Base-by-base conservation (phyloP, 1,284 basidiomycete species). In the Cutaneotrichosporon daszewskae region DNA sequence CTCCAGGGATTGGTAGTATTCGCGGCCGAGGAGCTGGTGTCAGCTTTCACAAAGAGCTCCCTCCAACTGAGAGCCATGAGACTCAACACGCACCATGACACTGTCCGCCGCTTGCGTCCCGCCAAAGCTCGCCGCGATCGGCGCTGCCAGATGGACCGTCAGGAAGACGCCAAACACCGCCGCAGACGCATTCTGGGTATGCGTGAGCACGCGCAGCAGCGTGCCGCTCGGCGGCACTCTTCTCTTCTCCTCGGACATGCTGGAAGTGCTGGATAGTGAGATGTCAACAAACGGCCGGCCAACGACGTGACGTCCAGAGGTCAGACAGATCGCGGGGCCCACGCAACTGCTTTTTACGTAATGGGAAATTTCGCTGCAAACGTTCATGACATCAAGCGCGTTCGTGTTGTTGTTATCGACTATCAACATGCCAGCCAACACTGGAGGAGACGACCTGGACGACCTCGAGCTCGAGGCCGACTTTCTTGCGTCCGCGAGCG, bases 121-220 rank as follows among this genome's bases (percentile, higher is more conserved):
- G 4, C 57, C 62, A 1, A 65, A 23, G 4, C 58, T 53, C 22
- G 66, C 66, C 1, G 56, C 61, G 3, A 68, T 12, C 1, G 69
- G 69, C 26, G 62, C 58, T 6, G 57, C 62, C 10, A 71, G 51
- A 45, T 71, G 69, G 5, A 65, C 53, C 6, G 50, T 47, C 7
- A 68, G 42, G 40, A 71, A 71, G 16, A 63, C 52, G 18, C 58
- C 54, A 40, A 68, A 69, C 2, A 60, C 58, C 20, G 64, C 43
- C 1, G 65, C 69, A 3, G 59, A 64, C 12, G 61, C 60, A 41
- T 71, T 68, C 47, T 69, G 67, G 7, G 59, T 59, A 19, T 58
- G 46, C 5, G 64, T 66, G 11, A 71, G 51, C 9, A 59, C 45
- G 23, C 62, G 54, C 2, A 71, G 53, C 33, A 67, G 35, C 16